phyloP scores from a whole-genome alignment of 2,329 filamentous ascomycete genomes.

The Neonectria sp. region DNA sequence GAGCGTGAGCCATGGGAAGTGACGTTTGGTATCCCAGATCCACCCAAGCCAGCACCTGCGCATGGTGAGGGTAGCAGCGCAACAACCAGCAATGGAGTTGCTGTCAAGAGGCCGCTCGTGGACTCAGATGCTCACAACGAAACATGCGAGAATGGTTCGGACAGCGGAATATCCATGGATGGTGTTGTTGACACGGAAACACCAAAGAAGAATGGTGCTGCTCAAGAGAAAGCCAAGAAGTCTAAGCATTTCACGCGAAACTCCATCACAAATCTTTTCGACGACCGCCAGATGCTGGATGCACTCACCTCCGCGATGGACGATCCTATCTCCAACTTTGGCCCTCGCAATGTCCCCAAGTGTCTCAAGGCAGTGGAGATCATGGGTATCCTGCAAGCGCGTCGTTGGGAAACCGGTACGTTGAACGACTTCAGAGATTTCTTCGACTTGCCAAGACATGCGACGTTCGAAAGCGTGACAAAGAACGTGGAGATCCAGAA shows the following conservation, averaged over 20 bases:
- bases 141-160: too few species aligned
- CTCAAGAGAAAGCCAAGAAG: not conserved
- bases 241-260: constrained; percentile 27
- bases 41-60: too few species aligned
- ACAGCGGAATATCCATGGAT: too few species aligned
- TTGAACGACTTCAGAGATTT: constrained; percentile 76
- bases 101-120: too few species aligned
- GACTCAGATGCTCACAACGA: too few species aligned
- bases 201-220: too few species aligned
- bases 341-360: constrained; percentile 69
- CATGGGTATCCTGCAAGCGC: constrained; percentile 71
- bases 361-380: constrained; percentile 71
- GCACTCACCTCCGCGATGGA: constrained; percentile 65
- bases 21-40: too few species aligned
- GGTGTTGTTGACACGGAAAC: too few species aligned
- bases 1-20: too few species aligned
- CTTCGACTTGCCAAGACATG: constrained; percentile 69
- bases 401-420: constrained; percentile 71
- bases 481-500: constrained; percentile 21
- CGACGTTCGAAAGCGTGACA: constrained; percentile 62
- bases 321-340: constrained; percentile 63
- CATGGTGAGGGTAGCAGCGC: too few species aligned
- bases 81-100: too few species aligned
- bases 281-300: constrained; percentile 33
- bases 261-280: constrained; percentile 27